Conservation (phyloP, 768 basidiomycete species). For the Pulveroboletus sp. region DNA sequence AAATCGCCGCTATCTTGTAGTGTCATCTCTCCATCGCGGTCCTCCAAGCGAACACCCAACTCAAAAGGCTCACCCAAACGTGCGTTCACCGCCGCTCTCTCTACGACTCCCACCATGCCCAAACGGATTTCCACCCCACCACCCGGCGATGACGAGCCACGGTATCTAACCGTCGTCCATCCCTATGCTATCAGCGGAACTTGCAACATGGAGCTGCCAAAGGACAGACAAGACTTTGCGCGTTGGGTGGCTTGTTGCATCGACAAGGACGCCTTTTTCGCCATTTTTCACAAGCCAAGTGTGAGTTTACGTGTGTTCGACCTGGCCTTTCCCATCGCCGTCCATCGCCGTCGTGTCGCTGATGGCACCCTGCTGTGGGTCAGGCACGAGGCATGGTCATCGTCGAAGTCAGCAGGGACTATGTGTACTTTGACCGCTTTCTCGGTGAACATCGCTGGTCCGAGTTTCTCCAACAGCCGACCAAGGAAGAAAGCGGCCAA, state of each 20-base stretch:
- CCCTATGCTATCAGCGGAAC: constrained; percentile 38
- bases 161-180: constrained; percentile 40
- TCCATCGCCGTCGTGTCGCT: neutral
- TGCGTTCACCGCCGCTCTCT: neutral
- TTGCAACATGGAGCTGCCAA: constrained; percentile 37
- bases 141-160: constrained; percentile 40
- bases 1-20: neutral
- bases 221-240: constrained; percentile 36
- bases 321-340: neutral
- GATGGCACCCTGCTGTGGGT: neutral
- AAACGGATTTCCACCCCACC: constrained; percentile 41
- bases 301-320: constrained; percentile 27
- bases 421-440: constrained; percentile 29
- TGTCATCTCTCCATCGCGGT: constrained; percentile 1
- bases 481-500: constrained; percentile 24
- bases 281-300: constrained; percentile 42
- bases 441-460: constrained; percentile 43
- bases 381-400: constrained; percentile 44
- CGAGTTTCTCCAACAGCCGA: constrained; percentile 33
- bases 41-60: neutral
- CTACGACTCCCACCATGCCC: constrained; percentile 28
- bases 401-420: constrained; percentile 36
- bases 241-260: constrained; percentile 42
- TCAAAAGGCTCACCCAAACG: neutral
- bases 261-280: constrained; percentile 31